Percentiles rank a stretch among this genome's conserved stretches.
Evolutionary conservation across 1,284 basidiomycete genomes (phyloP).

Genomic region (Leccinum cinnamomeum): DNA sequence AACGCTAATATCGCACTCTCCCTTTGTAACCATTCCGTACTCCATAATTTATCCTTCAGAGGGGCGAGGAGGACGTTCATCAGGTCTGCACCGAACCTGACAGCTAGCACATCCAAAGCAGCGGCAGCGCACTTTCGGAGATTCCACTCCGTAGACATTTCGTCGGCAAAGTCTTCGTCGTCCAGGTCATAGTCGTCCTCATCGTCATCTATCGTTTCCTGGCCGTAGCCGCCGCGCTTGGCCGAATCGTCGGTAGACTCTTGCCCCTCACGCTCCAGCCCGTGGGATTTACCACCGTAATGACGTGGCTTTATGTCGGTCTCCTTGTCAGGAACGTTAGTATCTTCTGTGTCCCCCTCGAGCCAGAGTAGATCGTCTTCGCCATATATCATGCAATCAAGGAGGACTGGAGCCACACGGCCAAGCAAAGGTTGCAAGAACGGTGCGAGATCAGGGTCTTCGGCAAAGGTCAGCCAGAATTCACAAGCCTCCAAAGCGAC

Average conservation of each 20-base stretch:
- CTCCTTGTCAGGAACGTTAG: slow-evolving; percentile 89
- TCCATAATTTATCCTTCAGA: slow-evolving; percentile 94
- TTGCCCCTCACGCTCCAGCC: slow-evolving; percentile 68
- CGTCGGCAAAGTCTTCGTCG: slow-evolving; percentile 93
- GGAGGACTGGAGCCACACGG: slow-evolving; percentile 88
- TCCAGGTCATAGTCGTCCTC: slow-evolving; percentile 86
- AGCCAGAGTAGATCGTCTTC: slow-evolving; percentile 96
- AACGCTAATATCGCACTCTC: slow-evolving; percentile 96
- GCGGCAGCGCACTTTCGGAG: slow-evolving; percentile 97
- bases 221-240: slow-evolving; percentile 66
- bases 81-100: slow-evolving; percentile 86
- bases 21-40: slow-evolving; percentile 89
- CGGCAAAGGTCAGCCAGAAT: slow-evolving; percentile 99
- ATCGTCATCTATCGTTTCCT: slow-evolving; percentile 67
- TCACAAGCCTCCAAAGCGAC: slow-evolving; percentile 98
- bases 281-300: slow-evolving; percentile 84
- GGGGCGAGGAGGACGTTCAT: slow-evolving; percentile 88
- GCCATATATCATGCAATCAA: slow-evolving; percentile 97
- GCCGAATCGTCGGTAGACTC: slow-evolving; percentile 50
- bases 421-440: slow-evolving; percentile 85
- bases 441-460: slow-evolving; percentile 84
- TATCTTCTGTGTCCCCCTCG: slow-evolving; percentile 90
- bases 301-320: slow-evolving; percentile 96
- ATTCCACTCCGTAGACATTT: slow-evolving; percentile 99
- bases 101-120: slow-evolving; percentile 95